phyloP scores from a whole-genome alignment of 257 asterid genomes.

The Solanum clarkiae region DNA sequence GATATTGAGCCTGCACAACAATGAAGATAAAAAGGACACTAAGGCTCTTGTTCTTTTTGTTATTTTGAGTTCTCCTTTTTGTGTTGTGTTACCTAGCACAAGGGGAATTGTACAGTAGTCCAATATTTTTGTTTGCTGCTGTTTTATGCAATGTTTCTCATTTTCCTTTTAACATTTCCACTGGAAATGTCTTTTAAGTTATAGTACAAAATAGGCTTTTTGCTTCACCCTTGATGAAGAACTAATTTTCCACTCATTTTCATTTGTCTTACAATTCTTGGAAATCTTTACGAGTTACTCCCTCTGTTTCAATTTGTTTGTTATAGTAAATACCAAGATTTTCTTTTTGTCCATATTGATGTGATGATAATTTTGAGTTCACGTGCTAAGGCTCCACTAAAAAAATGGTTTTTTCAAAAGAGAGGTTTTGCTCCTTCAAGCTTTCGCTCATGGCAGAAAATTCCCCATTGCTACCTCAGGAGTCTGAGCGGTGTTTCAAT shows the following conservation, averaged over 20 bases:
- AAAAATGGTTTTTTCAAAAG: no score
- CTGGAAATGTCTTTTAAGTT: background rate
- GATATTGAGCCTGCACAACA: conserved; percentile 6
- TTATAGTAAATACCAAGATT: background rate
- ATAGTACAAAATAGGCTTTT: background rate
- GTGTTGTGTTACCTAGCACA: background rate
- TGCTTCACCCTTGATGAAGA: background rate
- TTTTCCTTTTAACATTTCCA: background rate
- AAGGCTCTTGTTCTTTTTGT: background rate
- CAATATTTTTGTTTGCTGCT: background rate
- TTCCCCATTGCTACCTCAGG: no score
- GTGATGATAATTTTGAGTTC: no score
- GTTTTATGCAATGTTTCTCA: background rate
- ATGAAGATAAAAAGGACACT: background rate
- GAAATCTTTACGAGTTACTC: background rate
- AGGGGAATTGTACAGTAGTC: conserved; percentile 1
- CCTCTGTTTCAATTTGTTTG: background rate
- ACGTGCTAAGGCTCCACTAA: no score
- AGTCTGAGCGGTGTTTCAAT: no score
- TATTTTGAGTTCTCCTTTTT: background rate
- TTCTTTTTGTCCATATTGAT: no score
- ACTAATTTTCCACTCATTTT: background rate
- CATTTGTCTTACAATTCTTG: background rate
- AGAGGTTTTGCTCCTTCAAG: no score
- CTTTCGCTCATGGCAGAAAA: no score